Conservation (phyloP, 306 rosid genomes). For the Alnus rubra region DNA sequence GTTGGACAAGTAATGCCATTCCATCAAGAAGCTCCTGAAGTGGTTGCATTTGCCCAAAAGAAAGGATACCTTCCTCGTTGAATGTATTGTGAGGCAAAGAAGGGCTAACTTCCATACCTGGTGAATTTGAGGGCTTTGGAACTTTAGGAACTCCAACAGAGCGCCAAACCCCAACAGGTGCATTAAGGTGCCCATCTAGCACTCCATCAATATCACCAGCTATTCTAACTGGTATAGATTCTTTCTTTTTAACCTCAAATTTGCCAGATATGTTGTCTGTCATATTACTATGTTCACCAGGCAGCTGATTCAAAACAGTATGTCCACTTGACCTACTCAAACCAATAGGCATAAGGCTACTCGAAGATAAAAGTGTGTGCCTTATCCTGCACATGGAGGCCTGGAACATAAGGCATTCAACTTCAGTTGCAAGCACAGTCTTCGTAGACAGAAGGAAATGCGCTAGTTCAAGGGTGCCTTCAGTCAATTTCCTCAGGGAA, state of each 20-base stretch:
- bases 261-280: conserved; percentile 65
- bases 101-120: conserved; percentile 69
- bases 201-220: conserved; percentile 90
- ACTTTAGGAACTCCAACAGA: conserved; percentile 77
- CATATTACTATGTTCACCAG: conserved; percentile 61
- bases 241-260: conserved; percentile 86
- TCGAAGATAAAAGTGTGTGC: conserved; percentile 67
- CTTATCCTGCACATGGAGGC: conserved; percentile 90
- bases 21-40: conserved; percentile 99
- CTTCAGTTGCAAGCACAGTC: conserved; percentile 82
- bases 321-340: conserved; percentile 55
- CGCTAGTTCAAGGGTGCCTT: conserved; percentile 60
- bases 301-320: conserved; percentile 60
- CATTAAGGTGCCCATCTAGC: conserved; percentile 83
- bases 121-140: conserved; percentile 68
- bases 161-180: conserved; percentile 98
- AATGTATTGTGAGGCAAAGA: conserved; percentile 79
- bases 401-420: conserved; percentile 77
- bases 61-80: conserved; percentile 83
- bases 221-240: conserved; percentile 78
- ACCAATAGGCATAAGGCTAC: conserved; percentile 54
- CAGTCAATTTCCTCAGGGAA: conserved; percentile 54
- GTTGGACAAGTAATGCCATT: conserved; percentile 83
- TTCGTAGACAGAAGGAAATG: conserved; percentile 56
- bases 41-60: conserved; percentile 86